Evolutionary conservation across 345 rosid genomes (phyloP), one percentile per base, ranked within the genome.

Genomic region (Arabidopsis arenosa): DNA sequence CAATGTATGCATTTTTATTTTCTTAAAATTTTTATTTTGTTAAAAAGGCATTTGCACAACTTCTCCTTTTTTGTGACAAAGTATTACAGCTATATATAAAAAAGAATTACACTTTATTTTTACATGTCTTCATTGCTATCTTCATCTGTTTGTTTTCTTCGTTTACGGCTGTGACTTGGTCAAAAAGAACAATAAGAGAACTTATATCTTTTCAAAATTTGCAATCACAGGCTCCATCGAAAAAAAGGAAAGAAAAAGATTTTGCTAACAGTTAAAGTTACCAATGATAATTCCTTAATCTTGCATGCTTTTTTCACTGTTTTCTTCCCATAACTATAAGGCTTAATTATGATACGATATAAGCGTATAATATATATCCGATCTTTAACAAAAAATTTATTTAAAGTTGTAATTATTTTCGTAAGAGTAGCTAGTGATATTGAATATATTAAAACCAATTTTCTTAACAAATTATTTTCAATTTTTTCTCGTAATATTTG

Each of bases 261-360:
- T 59, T 75, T 52, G 74, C 69, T 68, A 75, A 68, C 69, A 68
- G 9, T 58, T 58, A 75, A 75, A 75, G 47, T 41, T 41, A 21
- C 35, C 53, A 68, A 60, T 52, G 55, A 75, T 23, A 41, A 21
- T 51, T 75, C 74, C 54, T 51, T 21, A 51, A 64, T 13, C 37
- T 40, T 60, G 49, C 48, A 33, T 67, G 54, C 11, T n/a, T 60
- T 49, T 40, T 68, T 52, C 63, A 68, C 74, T 9, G 21, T 68
- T 52, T 41, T 18, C 68, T 5, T 61, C 54, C 43, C 21, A 54
- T 53, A 52, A 15, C 40, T 66, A 36, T 57, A 47, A 43, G n/a
- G 10, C 35, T 3, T 28, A 28, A 28, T 28, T 64, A 36, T 63
- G 45, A 60, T 39, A 61, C 9, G 47, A 49, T 47, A 35, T 32